These are phyloP conservation scores for Pleurotus eryngii DNA, from an alignment of 768 basidiomycete genomes.

Conservation along the genomic window DNA sequence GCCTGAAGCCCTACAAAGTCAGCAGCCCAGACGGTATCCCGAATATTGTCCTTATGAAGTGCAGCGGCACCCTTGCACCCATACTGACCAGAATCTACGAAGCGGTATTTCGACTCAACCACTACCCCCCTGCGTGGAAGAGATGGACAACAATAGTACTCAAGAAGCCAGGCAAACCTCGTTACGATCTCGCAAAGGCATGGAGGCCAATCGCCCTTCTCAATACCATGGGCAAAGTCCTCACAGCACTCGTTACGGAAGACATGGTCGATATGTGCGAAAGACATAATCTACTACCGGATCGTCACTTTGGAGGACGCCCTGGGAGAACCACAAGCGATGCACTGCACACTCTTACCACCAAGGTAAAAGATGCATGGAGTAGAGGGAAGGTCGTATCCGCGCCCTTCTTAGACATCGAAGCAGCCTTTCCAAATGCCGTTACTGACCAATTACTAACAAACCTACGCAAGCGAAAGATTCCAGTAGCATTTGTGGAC, in stretches of 20 bases:
- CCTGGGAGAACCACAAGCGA: slow-evolving; percentile 36
- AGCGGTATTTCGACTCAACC: slow-evolving; percentile 7
- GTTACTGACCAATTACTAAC: slow-evolving; percentile 26
- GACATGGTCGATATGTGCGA: slow-evolving; percentile 23
- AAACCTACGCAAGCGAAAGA: slow-evolving; percentile 23
- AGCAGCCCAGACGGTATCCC: slow-evolving; percentile 23
- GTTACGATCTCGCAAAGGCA: slow-evolving; percentile 29
- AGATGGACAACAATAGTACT: slow-evolving; percentile 26
- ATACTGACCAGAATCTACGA: slow-evolving; percentile 15
- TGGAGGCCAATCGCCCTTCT: slow-evolving; percentile 36
- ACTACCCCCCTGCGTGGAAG: slow-evolving; percentile 16
- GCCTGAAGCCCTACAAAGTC: slow-evolving; percentile 17
- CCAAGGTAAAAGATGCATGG: slow-evolving; percentile 36
- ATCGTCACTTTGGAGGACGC: slow-evolving; percentile 33
- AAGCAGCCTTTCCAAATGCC: slow-evolving; percentile 40
- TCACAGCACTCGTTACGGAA: slow-evolving; percentile 17
- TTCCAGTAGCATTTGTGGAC: slow-evolving; percentile 20
- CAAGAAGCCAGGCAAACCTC: slow-evolving; percentile 28
- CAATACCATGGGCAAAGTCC: slow-evolving; percentile 26
- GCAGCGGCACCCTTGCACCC: slow-evolving; percentile 5
- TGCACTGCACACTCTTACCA: slow-evolving; percentile 26
- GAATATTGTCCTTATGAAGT: slow-evolving; percentile 18
- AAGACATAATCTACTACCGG: slow-evolving; percentile 26
- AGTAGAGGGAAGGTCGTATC: slow-evolving; percentile 26
- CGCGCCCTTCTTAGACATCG: slow-evolving; percentile 37